Base-by-base conservation (phyloP, 202 grass and related monocot genomes). In the Zoysia matrella region DNA sequence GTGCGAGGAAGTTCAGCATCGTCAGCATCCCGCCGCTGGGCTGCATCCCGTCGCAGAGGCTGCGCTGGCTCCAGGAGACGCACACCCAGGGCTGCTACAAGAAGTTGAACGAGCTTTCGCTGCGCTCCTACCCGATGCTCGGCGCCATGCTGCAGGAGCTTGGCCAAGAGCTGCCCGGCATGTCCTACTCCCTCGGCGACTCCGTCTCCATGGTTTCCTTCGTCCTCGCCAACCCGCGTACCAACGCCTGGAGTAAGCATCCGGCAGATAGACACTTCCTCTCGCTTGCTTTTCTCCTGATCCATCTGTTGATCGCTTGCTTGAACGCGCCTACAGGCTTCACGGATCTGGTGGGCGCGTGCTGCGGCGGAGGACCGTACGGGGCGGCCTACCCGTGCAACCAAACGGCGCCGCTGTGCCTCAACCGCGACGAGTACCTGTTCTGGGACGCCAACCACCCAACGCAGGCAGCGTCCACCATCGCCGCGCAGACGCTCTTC, bases 11-110 rank as follows among this genome's bases (percentile, higher is more conserved):
- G 80, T 94, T 94, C 73, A 87, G 80, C 44, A 44, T 94, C 36
- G 15, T 92, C 13, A 89, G 92, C 82, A 74, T 94, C 88, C 87
- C 94, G 58, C 91, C 87, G 18, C 84, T 94, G 36, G 94, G 94
- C 3, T 97, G 94, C 78, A 46, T 68, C 4, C 82, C 77, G n/a
- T 82, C 55, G 11, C 85, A 91, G 77, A 46, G 77, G 78, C 52
- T 81, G 6, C 85, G 76, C 58, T 60, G 60, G 52, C 87, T 89
- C 13, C 0, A 4, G 8, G 7, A 80, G 66, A 51, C 0, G 5
- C 82, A 78, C 52, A 87, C 76, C 4, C 75, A 44, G 43, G 84
- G 75, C 13, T 93, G 91, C 77, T 81, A 7, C 81, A 73, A 67
- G 68, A 50, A 63, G 0, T 68, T 93, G 14, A 90, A 90, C 74